These are phyloP conservation scores for Neurospora terricola DNA, from an alignment of 495 filamentous ascomycete species.

Conservation along the genomic window DNA sequence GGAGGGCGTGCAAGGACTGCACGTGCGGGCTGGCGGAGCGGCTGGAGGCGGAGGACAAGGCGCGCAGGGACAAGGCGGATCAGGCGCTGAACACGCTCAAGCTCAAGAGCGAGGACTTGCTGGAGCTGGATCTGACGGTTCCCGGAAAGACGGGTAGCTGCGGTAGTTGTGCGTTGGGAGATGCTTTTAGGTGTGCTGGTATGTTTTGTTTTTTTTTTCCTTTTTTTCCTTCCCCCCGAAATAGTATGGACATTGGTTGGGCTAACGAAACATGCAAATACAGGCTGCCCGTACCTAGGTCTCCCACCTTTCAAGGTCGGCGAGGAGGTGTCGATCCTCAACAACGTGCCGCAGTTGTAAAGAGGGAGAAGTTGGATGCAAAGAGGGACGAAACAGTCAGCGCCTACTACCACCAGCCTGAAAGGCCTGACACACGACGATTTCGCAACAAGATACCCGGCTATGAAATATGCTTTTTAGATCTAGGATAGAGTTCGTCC, in stretches of 20 bases:
- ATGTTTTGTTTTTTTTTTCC: constrained; percentile 1
- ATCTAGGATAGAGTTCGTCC: neutral
- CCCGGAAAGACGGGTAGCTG: constrained; percentile 90
- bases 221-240: neutral
- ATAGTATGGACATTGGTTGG: too few species aligned
- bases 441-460: neutral
- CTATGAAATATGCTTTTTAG: neutral
- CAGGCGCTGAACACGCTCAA: constrained; percentile 49
- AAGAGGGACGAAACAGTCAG: neutral
- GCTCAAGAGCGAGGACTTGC: constrained; percentile 65
- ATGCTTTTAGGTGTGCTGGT: constrained; percentile 64
- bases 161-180: constrained; percentile 84
- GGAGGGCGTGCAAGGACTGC: constrained; percentile 95
- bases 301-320: constrained; percentile 93
- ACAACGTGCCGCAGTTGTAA: constrained; percentile 80
- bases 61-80: constrained; percentile 50
- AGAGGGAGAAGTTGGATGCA: neutral
- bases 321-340: constrained; percentile 79
- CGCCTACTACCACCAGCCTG: neutral
- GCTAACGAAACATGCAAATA: constrained; percentile 18
- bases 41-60: constrained; percentile 70
- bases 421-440: neutral
- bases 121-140: constrained; percentile 93
- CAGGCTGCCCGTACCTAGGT: constrained; percentile 85
- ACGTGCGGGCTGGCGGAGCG: constrained; percentile 79